phyloP scores from a whole-genome alignment of 306 rosid species.

The Prunus kanzakura region DNA sequence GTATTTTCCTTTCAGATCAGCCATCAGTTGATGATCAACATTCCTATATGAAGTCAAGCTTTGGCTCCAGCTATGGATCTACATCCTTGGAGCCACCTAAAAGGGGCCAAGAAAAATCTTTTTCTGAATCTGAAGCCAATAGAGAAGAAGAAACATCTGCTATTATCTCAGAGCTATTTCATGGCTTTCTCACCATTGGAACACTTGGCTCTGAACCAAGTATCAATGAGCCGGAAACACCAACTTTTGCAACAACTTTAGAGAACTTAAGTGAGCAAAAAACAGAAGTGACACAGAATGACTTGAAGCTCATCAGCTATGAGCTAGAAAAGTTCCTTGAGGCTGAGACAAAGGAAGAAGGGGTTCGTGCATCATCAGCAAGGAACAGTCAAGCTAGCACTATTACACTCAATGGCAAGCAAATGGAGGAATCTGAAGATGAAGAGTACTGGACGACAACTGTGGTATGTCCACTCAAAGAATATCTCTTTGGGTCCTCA shows the following conservation, averaged over 20 bases:
- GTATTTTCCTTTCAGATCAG: constrained; percentile 54
- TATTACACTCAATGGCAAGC: constrained; percentile 59
- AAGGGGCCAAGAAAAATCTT: constrained; percentile 38
- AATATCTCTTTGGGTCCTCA: constrained; percentile 75
- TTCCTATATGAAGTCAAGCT: constrained; percentile 42
- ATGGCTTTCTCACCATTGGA: constrained; percentile 90
- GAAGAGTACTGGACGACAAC: constrained; percentile 50
- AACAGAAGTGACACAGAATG: constrained; percentile 61
- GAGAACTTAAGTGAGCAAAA: constrained; percentile 44
- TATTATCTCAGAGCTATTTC: constrained; percentile 58
- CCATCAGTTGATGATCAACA: constrained; percentile 52
- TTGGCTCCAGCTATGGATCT: constrained; percentile 35
- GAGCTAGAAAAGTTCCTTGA: constrained; percentile 81
- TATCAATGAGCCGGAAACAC: constrained; percentile 67
- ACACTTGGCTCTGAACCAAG: constrained; percentile 66
- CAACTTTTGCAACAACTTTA: constrained; percentile 64
- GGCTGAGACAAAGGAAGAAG: constrained; percentile 58
- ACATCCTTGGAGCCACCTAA: constrained; percentile 29
- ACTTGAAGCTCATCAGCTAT: constrained; percentile 60
- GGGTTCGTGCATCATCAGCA: constrained; percentile 56
- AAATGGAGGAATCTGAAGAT: constrained; percentile 45
- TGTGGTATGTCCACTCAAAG: constrained; percentile 81
- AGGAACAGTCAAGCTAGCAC: constrained; percentile 68
- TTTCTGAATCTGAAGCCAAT: constrained; percentile 33
- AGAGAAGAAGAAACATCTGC: constrained; percentile 43